Percentiles rank a stretch among this genome's conserved stretches.
Evolutionary conservation across 2,329 filamentous ascomycete species (phyloP).

Genomic region (Diaporthe australafricana): DNA sequence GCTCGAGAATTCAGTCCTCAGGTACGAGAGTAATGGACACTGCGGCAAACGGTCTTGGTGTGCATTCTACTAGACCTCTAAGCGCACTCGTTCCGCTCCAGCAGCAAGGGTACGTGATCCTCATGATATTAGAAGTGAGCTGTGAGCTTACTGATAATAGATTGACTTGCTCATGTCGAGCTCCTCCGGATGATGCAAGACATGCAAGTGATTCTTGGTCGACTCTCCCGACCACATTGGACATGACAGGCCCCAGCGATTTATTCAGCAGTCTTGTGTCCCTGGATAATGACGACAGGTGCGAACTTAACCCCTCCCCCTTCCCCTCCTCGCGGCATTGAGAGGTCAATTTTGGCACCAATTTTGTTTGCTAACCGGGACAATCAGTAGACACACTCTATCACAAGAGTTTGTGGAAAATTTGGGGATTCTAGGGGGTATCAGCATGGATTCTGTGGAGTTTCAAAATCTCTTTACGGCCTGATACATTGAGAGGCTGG

Average conservation of each 20-base stretch:
- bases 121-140: background rate
- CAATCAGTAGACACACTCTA: background rate
- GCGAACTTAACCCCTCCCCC: background rate
- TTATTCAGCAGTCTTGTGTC: slow-evolving; percentile 14
- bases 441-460: background rate
- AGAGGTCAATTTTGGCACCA: background rate
- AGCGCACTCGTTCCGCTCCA: background rate
- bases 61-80: background rate
- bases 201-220: background rate
- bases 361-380: background rate
- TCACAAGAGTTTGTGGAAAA: slow-evolving; percentile 1
- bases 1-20: background rate
- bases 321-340: no score
- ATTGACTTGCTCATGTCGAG: background rate
- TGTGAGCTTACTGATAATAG: background rate
- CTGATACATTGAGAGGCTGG: background rate
- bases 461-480: slow-evolving; percentile 11
- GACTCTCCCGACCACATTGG: no score
- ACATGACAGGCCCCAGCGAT: background rate
- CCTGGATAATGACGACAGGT: slow-evolving; percentile 6
- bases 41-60: background rate
- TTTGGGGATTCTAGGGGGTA: background rate
- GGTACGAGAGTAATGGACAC: background rate
- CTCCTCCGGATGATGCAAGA: background rate
- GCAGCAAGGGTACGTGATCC: background rate